Base-by-base conservation (phyloP, 106 monocot genomes). In the Cymbidium sinense region DNA sequence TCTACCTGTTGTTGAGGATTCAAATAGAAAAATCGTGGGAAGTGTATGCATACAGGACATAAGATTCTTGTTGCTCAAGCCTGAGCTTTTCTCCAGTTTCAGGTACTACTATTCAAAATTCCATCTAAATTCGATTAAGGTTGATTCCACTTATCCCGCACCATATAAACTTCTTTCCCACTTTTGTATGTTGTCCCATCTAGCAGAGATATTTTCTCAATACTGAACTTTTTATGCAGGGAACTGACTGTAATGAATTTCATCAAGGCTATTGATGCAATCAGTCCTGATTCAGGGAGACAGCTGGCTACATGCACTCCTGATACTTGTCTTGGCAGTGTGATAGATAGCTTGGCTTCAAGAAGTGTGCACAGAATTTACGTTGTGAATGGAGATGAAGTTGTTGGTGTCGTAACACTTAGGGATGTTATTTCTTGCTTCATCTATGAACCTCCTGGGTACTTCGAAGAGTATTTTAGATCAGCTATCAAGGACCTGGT, bases 371-470 rank as follows among this genome's bases (percentile, higher is more conserved):
- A 92, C 73, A 78, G 99, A 76, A 84, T 99, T 41, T 95, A 99
- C 41, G 92, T 95, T 10, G 88, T 91, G 0, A 77, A 90, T 11
- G 90, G 83, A 10, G 86, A 87, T n/a, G 91, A 88, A 52, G 87
- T 99, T 0, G 65, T 89, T 1, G 99, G 99, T 0, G 86, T 99
- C 1, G 86, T 95, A 33, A 95, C 95, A 11, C 86, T 99, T 5
- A 84, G 99, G 78, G 99, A 99, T 77, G 92, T 99, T 5, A 99
- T 95, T 64, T 92, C 95, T 17, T 99, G 95, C 87, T 99, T 95
- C 62, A 87, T 99, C 34, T 80, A 73, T 25, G 99, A 99, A 74
- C 95, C 95, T 5, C 87, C 84, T 5, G 73, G 84, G 72, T 86
- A 89, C 47, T 91, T 92, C 1, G 92, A 95, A 34, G 79, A 87